Evolutionary conservation across 2,329 filamentous ascomycete species (phyloP).

Genomic region (Penicillium sp.): DNA sequence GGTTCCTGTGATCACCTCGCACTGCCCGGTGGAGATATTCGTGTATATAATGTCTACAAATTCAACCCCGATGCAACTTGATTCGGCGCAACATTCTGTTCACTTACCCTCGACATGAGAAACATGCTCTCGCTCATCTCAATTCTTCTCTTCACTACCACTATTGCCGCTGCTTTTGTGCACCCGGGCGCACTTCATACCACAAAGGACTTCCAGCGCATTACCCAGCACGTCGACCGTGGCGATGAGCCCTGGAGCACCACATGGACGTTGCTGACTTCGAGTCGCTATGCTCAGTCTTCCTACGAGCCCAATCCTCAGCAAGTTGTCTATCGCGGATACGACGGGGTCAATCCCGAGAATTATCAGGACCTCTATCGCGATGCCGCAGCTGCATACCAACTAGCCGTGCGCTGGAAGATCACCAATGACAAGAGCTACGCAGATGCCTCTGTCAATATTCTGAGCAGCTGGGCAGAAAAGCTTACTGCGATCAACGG

Average conservation of each 20-base stretch:
- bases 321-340: constrained; percentile 41
- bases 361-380: constrained; percentile 40
- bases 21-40: neutral
- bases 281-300: constrained; percentile 31
- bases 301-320: constrained; percentile 33
- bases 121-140: neutral
- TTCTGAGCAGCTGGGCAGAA: constrained; percentile 44
- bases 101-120: too few species aligned
- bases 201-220: constrained; percentile 42
- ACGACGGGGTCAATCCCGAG: constrained; percentile 28
- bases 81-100: neutral
- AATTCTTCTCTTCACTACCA: neutral
- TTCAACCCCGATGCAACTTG: neutral
- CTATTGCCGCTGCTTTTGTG: constrained; percentile 20
- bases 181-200: constrained; percentile 44
- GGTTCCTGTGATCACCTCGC: neutral
- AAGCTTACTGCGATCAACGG: constrained; percentile 40
- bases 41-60: neutral
- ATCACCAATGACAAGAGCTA: constrained; percentile 41
- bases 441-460: constrained; percentile 40
- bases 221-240: constrained; percentile 40
- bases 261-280: constrained; percentile 37
- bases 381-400: constrained; percentile 43
- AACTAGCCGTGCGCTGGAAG: constrained; percentile 46
- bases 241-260: constrained; percentile 40